Evolutionary conservation across 306 rosid species (phyloP).

Genomic region (Lotus japonicus): DNA sequence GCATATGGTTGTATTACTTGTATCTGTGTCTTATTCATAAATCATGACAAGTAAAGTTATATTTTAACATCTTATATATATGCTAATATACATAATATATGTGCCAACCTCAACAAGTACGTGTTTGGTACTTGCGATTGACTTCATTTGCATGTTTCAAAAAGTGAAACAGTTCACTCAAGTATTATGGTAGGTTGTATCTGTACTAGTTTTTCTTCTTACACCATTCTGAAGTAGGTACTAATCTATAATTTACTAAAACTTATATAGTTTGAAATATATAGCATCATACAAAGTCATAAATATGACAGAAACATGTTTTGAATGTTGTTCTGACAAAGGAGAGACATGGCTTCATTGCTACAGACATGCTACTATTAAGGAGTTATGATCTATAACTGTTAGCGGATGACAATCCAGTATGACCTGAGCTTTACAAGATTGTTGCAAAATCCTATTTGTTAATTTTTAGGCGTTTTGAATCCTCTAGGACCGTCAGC

Average conservation of each 20-base stretch:
- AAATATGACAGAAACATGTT: background rate
- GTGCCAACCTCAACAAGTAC: background rate
- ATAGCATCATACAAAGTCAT: background rate
- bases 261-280: background rate
- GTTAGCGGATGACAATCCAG: no score
- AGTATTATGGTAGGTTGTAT: background rate
- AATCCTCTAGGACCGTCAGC: background rate
- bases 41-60: background rate
- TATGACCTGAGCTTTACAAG: background rate
- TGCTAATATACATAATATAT: background rate
- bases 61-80: background rate
- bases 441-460: background rate
- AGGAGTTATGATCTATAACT: no score
- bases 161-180: background rate
- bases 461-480: background rate
- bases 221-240: background rate
- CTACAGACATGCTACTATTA: background rate
- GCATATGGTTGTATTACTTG: background rate
- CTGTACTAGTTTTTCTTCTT: background rate
- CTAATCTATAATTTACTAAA: background rate
- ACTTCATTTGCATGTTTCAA: background rate
- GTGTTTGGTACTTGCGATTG: background rate
- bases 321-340: background rate
- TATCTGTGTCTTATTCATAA: background rate
- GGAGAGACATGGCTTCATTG: background rate